Evolutionary conservation across 345 rosid species (phyloP), one percentile per base, ranked within the genome.

Genomic region (Kandelia obovata): DNA sequence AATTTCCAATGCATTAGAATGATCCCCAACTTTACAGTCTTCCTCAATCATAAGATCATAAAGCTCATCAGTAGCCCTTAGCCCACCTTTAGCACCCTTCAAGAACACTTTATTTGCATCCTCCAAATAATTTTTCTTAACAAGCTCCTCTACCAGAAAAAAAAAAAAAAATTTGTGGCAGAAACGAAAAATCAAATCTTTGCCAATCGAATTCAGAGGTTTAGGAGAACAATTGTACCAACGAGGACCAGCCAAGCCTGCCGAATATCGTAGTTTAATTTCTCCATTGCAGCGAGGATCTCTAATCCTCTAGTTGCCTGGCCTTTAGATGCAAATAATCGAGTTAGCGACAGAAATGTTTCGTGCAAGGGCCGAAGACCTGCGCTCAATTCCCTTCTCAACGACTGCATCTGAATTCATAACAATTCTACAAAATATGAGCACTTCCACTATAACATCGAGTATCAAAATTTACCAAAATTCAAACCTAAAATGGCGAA

Each of bases 11-110:
- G 96, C 98, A 77, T 94, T 94, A 21, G 98, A 91, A 79, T 94
- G 98, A 74, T 94, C 98, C 39, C 97, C 97, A 58, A 76, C 91
- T 79, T 87, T 91, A 74, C 98, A 94, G 58, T 91, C 97, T 80
- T 89, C 97, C 62, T 78, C 86, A 76, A 94, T 94, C 83, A 94
- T 78, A 62, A 82, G 65, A 85, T 94, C 98, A 73, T 94, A 94
- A 11, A 94, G 82, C 78, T 83, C 83, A 77, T 91, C 87, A 0
- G 95, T 91, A 72, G 96, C 97, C 78, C 86, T 86, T 30, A 94
- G 74, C 59, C 98, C 97, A 34, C 85, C 87, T 78, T 84, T 83
- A 30, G 90, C 90, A 65, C 97, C 96, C 79, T 85, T 87, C 87
- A 94, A 80, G 71, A 94, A 94, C 73, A 94, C 97, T 25, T 62